Evolutionary conservation across 1,284 basidiomycete genomes (phyloP).

Genomic region (Cryptococcus sp.): DNA sequence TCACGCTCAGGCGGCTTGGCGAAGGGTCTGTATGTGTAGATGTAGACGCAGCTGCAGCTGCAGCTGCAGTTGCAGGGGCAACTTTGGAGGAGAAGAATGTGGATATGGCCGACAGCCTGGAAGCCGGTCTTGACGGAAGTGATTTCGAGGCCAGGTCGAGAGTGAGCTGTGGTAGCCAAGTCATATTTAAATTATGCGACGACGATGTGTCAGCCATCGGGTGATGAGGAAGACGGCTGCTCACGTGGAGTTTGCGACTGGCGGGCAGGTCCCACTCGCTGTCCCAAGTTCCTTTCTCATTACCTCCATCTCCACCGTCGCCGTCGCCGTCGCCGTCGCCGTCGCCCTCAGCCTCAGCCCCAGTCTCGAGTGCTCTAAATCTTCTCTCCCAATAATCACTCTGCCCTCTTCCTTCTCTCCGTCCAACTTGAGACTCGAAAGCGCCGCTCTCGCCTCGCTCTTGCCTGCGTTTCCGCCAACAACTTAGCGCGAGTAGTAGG

Average conservation of each 20-base stretch:
- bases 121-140: slow-evolving; percentile 13
- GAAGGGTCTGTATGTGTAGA: neutral
- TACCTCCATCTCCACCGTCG: neutral
- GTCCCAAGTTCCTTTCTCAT: neutral
- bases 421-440: neutral
- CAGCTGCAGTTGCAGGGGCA: slow-evolving; percentile 3
- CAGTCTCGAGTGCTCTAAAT: slow-evolving; percentile 25
- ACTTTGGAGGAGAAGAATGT: slow-evolving; percentile 18
- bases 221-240: neutral
- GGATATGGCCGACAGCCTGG: slow-evolving; percentile 21
- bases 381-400: slow-evolving; percentile 29
- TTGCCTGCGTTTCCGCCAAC: slow-evolving; percentile 1
- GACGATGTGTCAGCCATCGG: no score
- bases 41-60: neutral
- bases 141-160: slow-evolving; percentile 22
- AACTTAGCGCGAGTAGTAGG: slow-evolving; percentile 8
- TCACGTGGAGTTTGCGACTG: slow-evolving; percentile 18
- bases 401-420: neutral
- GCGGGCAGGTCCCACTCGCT: slow-evolving; percentile 11
- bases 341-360: slow-evolving; percentile 3
- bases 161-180: slow-evolving; percentile 14
- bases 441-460: slow-evolving; percentile 1
- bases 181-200: neutral
- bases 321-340: neutral
- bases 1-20: neutral